A percentile compares a stretch with the other conserved stretches of the same genome.
Conservation (phyloP, 805 yeast genomes). For the Saturnispora diversa region DNA sequence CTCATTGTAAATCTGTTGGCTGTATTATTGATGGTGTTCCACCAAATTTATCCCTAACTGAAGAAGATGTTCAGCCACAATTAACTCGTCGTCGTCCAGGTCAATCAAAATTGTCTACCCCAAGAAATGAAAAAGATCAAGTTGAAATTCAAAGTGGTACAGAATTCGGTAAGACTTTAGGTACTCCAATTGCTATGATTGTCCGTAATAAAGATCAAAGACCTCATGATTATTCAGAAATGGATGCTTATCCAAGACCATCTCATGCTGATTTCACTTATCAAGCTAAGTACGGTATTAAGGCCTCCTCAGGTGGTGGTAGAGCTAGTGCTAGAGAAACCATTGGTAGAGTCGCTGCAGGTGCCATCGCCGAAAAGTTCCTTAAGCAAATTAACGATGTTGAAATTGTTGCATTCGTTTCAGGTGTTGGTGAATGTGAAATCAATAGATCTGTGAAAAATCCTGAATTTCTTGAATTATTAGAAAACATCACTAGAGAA, state of each 20-base stretch:
- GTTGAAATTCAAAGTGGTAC: conserved; percentile 94
- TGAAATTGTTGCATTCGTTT: conserved; percentile 93
- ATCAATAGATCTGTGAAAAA: conserved; percentile 67
- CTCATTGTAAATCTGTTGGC: conserved; percentile 95
- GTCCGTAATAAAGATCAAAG: conserved; percentile 93
- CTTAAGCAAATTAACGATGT: conserved; percentile 67
- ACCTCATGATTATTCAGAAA: conserved; percentile 92
- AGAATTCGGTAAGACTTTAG: conserved; percentile 82
- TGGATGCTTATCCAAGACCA: conserved; percentile 94
- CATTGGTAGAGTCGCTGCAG: conserved; percentile 97
- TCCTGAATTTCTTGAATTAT: conserved; percentile 54
- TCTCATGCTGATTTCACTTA: conserved; percentile 97
- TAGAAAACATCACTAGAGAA: conserved; percentile 78
- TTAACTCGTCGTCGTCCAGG: conserved; percentile 97
- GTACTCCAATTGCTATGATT: conserved; percentile 92
- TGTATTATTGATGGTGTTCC: conserved; percentile 98
- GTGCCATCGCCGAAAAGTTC: conserved; percentile 95
- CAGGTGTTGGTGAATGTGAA: conserved; percentile 77
- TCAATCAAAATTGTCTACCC: conserved; percentile 85
- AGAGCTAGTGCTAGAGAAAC: conserved; percentile 97
- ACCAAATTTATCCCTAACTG: conserved; percentile 81
- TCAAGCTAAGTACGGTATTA: conserved; percentile 79
- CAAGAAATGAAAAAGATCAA: conserved; percentile 89
- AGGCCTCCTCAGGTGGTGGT: conserved; percentile 96
- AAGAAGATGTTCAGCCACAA: conserved; percentile 90